Base-by-base conservation (phyloP, 2,329 filamentous ascomycete species). In the Fusarium domesticum region DNA sequence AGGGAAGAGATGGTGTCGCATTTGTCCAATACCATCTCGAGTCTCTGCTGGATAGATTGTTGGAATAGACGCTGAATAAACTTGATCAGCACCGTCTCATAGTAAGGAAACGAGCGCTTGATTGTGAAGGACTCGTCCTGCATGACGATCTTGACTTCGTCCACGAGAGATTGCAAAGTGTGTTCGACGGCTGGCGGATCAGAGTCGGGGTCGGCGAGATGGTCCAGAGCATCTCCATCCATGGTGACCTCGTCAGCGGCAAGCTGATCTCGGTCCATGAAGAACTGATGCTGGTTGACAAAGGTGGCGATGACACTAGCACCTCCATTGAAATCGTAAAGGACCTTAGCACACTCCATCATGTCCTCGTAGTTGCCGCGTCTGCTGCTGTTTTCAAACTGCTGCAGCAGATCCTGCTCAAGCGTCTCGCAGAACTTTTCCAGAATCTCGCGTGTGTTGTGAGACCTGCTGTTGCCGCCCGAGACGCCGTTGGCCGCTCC, bases 231-330 rank as follows among this genome's bases (percentile, higher is more conserved):
- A 50, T 89, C 81, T 45, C 77, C 78, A 57, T 93, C 88, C 11
- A 81, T 78, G 3, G 78, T 78, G 14, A 95, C 81, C 64, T 96
- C 91, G 59, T 96, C 91, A 1, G 85, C 87, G 38, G 96, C 85
- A 45, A 98, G 75, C 65, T 97, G 92, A 56, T 90, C 93, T 18
- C 91, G 80, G 64, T 97, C 93, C 62, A 98, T 96, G 70, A 98
- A 98, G 76, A 98, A 98, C 62, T 96, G 90, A 69, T 98, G 95
- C 66, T 98, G 93, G 64, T 98, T 98, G 62, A 98, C 92, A 66
- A 97, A 98, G 10, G 92, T 77, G 12, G 89, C 92, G 67, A 96
- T 95, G 47, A 97, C 93, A 64, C 91, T 97, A 45, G 89, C 84
- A 39, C 93, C 93, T 40, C 93, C 90, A 65, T 92, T 96, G 75